A percentile compares a stretch with the other conserved stretches of the same genome.
These are phyloP conservation scores for Ogataea philodendri DNA, from an alignment of 805 yeast species.

Conservation along the genomic window DNA sequence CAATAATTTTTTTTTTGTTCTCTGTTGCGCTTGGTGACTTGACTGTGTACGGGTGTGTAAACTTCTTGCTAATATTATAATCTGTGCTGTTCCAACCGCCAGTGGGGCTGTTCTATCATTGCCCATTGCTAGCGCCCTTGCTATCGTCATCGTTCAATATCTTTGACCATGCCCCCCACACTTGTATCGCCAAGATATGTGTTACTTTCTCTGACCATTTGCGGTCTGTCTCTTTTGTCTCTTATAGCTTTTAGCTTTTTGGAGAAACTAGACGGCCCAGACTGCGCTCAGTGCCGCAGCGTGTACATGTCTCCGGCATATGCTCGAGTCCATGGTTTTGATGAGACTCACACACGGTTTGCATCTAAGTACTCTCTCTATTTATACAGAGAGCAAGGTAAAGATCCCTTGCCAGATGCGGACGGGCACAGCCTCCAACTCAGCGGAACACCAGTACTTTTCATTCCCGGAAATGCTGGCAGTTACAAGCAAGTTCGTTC, in stretches of 20 bases:
- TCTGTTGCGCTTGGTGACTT: not conserved
- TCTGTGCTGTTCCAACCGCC: conserved; percentile 16
- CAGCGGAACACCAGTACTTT: conserved; percentile 82
- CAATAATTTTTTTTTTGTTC: not conserved
- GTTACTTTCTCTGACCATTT: conserved; percentile 17
- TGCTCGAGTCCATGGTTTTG: conserved; percentile 71
- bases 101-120: conserved; percentile 13
- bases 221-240: conserved; percentile 27
- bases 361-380: conserved; percentile 84
- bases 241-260: conserved; percentile 31
- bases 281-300: conserved; percentile 53
- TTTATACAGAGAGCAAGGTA: conserved; percentile 80
- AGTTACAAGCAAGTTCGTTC: conserved; percentile 86
- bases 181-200: conserved; percentile 18
- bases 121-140: conserved; percentile 13
- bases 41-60: conserved; percentile 11
- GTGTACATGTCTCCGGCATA: conserved; percentile 85
- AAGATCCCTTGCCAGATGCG: conserved; percentile 52
- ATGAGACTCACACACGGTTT: conserved; percentile 61
- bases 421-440: conserved; percentile 31
- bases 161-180: conserved; percentile 8
- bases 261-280: conserved; percentile 41
- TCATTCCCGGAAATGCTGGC: conserved; percentile 98
- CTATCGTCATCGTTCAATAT: conserved; percentile 5
- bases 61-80: conserved; percentile 7